Base-by-base conservation (phyloP, 2,329 filamentous ascomycete species). In the Chlorencoelia australis region DNA sequence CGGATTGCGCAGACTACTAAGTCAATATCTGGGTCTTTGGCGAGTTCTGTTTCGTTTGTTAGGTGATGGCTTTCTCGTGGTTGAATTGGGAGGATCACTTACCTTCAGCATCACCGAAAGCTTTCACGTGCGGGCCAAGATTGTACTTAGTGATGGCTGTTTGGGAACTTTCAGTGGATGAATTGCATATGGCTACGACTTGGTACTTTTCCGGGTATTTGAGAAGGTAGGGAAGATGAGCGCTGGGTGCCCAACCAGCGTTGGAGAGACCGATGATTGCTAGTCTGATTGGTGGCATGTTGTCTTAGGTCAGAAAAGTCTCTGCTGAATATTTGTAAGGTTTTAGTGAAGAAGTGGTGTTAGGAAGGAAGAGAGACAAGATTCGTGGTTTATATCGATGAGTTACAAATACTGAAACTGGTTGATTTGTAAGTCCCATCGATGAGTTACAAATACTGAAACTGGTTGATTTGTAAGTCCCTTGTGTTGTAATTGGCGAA, bases 1-100 rank as follows among this genome's bases (percentile, higher is more conserved):
- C 70, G 61, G 0, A 70, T 74, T 27, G 54, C 61, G 42, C 67
- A 67, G 4, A 77, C 66, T 2, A 79, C 68, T 0, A 78, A 57
- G 9, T 76, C 68, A 7, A 77, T 56, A 7, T 67, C 57, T 0
- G 57, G 47, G 37, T 75, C 70, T 1, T 56, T 54, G 0, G 70
- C 69, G 0, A 76, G 54, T 27, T 35, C 27, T 40, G 15, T 15
- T 22, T 7, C 16, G 15, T 20, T 30, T 33, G 25, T 22, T n/a
- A 16, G 4, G 9, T 36, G 17, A 27, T 14, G n/a, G 30, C 18
- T 31, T 34, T 19, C 19, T 11, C 7, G 18, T 18, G 20, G 14
- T 5, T 4, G 16, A 2, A 20, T 1, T 21, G 4, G 20, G 10
- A 17, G 29, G 30, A 13, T 25, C 30, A 21, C n/a, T n/a, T 31